Conservation (phyloP, 768 basidiomycete species). For the Hericium erinaceus region DNA sequence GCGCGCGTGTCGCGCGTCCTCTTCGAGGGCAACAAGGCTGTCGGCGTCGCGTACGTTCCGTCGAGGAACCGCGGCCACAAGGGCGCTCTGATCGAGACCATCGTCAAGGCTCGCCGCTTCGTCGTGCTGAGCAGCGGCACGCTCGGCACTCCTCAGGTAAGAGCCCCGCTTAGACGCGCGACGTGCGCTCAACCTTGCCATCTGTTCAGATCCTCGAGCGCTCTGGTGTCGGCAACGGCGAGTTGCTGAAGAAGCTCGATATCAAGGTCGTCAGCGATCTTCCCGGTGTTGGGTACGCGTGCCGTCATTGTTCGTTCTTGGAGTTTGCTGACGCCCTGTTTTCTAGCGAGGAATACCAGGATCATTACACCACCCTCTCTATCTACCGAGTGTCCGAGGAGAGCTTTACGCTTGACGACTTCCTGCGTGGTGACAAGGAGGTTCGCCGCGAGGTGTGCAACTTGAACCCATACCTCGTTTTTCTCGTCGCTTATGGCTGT, state of each 20-base stretch:
- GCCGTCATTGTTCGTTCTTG: background rate
- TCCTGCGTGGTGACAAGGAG: constrained; percentile 58
- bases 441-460: constrained; percentile 40
- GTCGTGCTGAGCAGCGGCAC: constrained; percentile 62
- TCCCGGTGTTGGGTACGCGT: constrained; percentile 54
- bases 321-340: background rate
- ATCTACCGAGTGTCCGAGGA: constrained; percentile 62
- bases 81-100: constrained; percentile 46
- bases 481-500: background rate
- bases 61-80: constrained; percentile 47
- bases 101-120: constrained; percentile 45
- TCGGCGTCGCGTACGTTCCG: constrained; percentile 63
- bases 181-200: background rate
- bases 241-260: constrained; percentile 44
- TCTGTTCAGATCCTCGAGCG: constrained; percentile 52
- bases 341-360: constrained; percentile 58
- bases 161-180: background rate
- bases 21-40: constrained; percentile 64
- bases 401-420: constrained; percentile 53
- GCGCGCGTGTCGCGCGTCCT: constrained; percentile 61
- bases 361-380: constrained; percentile 64
- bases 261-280: constrained; percentile 60
- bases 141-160: constrained; percentile 52
- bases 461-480: background rate
- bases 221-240: constrained; percentile 53